Conservation (phyloP, 1,139 yeast genomes). For the Diutina siamensis region DNA sequence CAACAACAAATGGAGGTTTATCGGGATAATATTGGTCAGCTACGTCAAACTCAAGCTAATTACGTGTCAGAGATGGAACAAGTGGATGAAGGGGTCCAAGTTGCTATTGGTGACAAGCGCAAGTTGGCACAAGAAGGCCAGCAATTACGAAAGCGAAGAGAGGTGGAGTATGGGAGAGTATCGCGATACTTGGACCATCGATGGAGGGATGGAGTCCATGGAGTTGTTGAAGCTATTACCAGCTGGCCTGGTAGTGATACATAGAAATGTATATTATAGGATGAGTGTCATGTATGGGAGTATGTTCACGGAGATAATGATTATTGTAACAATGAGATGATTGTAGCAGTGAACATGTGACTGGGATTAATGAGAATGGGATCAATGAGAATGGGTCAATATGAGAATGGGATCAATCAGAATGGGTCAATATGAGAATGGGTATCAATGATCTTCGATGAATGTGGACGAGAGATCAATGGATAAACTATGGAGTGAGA, state of each 20-base stretch:
- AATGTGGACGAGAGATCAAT: too few species aligned
- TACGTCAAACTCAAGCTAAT: constrained; percentile 13
- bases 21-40: constrained; percentile 14
- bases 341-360: too few species aligned
- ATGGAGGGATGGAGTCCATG: constrained; percentile 30
- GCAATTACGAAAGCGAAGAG: constrained; percentile 21
- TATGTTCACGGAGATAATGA: too few species aligned
- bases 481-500: too few species aligned
- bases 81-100: constrained; percentile 12
- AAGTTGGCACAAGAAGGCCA: constrained; percentile 20
- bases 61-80: constrained; percentile 12
- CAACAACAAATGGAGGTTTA: constrained; percentile 18
- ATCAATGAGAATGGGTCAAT: too few species aligned
- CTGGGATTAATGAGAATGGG: too few species aligned
- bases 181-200: constrained; percentile 22
- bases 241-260: not conserved
- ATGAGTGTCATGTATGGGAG: too few species aligned
- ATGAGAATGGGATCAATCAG: too few species aligned
- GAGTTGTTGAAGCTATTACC: constrained; percentile 21
- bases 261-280: too few species aligned
- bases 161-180: constrained; percentile 25
- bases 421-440: too few species aligned
- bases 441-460: too few species aligned
- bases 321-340: too few species aligned
- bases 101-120: constrained; percentile 18